Evolutionary conservation across 169 alveolate genomes (phyloP), one percentile per base, ranked within the genome.

Genomic region (Cyclospora cayetanensis): DNA sequence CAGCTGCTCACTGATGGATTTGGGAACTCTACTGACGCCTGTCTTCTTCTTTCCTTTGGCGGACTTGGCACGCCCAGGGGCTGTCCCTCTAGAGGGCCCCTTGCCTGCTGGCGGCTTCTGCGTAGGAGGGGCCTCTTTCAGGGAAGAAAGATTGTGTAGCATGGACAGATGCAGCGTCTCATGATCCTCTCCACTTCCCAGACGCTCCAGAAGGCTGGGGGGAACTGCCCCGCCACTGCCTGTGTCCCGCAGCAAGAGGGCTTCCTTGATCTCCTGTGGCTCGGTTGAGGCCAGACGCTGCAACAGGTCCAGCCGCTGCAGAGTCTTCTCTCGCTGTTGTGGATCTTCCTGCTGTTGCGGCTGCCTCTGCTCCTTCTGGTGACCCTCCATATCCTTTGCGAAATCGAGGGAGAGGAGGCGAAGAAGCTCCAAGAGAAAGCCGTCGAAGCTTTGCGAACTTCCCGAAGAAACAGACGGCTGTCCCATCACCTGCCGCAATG

Each of bases 211-310:
- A 35, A 77, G 63, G 31, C 87, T 77, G 68, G 46, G 87, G 46
- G 41, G 87, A 7, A 77, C 43, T 18, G 70, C 70, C 37, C 87
- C 87, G 66, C 70, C 46, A 27, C 39, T 42, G 70, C 46, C 87
- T 46, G 63, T 77, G 70, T 77, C 87, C 70, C 66, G 39, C 12
- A 35, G 15, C 43, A 77, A 22, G 29, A 77, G 68, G 66, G 68
- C 87, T 52, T 77, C 87, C 41, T 77, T 77, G n/a, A 77, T 77
- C 31, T 43, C 68, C 52, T 77, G 41, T n/a, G 87, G 87, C 29
- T 77, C 87, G 5, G 70, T 77, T 0, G 87, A 77, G 20, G 87
- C 87, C 46, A 77, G 39, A 11, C 87, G 87, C 87, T 77, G 87
- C 25, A 77, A 29, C 87, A 77, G 43, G 41, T 77, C 87, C 31